Evolutionary conservation across 495 filamentous ascomycete genomes (phyloP).

Genomic region (Poronia punctata): DNA sequence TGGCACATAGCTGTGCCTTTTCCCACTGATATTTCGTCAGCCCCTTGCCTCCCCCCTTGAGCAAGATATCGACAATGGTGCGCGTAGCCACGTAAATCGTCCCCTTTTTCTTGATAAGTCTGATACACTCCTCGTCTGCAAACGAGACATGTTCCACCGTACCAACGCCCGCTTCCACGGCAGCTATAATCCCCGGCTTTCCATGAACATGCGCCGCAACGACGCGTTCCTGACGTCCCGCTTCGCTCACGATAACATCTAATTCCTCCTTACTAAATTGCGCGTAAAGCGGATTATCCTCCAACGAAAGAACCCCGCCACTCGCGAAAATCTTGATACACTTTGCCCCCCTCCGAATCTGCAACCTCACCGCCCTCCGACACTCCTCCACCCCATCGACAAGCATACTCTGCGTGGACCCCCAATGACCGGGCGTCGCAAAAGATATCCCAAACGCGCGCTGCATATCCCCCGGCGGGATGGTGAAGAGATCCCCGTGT

Average conservation of each 20-base stretch:
- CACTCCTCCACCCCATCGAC: constrained; percentile 45
- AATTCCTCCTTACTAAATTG: constrained; percentile 48
- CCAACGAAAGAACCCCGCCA: constrained; percentile 39
- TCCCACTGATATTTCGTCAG: constrained; percentile 29
- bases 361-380: constrained; percentile 36
- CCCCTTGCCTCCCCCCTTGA: constrained; percentile 25
- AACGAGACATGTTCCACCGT: constrained; percentile 43
- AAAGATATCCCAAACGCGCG: constrained; percentile 20
- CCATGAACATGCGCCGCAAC: constrained; percentile 48
- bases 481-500: constrained; percentile 37
- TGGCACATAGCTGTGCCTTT: constrained; percentile 34
- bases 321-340: constrained; percentile 46
- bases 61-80: constrained; percentile 28
- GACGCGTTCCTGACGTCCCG: constrained; percentile 32
- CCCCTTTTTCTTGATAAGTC: constrained; percentile 39
- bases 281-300: constrained; percentile 39
- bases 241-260: constrained; percentile 42
- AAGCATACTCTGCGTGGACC: constrained; percentile 17
- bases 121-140: constrained; percentile 40
- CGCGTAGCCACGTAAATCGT: constrained; percentile 40
- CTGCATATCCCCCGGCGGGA: constrained; percentile 29
- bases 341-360: constrained; percentile 43
- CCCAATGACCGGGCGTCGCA: constrained; percentile 21
- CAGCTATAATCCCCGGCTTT: constrained; percentile 44
- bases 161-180: constrained; percentile 36